Conservation (phyloP, 2,329 filamentous ascomycete genomes). For the Diaporthe nobilis region DNA sequence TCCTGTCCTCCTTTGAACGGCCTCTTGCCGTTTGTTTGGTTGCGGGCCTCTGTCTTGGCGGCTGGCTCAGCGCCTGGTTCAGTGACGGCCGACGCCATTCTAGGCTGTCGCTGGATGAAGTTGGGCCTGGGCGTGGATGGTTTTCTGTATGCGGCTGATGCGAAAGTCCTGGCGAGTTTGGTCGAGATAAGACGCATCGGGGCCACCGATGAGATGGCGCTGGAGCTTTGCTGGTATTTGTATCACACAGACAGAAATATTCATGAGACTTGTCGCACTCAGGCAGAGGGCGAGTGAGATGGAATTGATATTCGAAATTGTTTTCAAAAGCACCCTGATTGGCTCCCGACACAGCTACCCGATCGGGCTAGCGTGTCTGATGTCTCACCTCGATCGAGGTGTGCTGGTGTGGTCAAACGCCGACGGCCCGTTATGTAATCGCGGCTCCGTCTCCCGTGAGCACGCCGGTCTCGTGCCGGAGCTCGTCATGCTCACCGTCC, state of each 20-base stretch:
- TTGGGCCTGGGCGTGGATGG: not conserved
- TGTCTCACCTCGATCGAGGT: not conserved
- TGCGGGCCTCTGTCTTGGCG: conserved; percentile 3
- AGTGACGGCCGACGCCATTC: conserved; percentile 26
- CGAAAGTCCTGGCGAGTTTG: conserved; percentile 18
- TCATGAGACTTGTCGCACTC: not conserved
- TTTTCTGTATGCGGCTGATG: conserved; percentile 17
- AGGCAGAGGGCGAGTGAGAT: conserved; percentile 11
- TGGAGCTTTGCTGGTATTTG: not conserved
- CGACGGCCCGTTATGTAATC: conserved; percentile 13
- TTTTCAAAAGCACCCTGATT: conserved; percentile 37
- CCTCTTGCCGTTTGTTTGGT: conserved; percentile 32
- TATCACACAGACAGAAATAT: not conserved
- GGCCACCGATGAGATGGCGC: not conserved
- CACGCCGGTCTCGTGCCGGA: conserved; percentile 29
- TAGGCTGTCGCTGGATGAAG: not conserved
- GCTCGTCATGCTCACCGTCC: conserved; percentile 5
- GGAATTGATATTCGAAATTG: conserved; percentile 39
- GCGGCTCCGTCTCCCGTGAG: conserved; percentile 15
- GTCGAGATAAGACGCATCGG: conserved; percentile 2
- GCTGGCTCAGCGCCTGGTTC: conserved; percentile 25
- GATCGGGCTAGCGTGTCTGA: conserved; percentile 2
- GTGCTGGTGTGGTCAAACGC: not conserved
- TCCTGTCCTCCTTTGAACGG: conserved; percentile 30
- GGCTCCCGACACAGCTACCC: conserved; percentile 14